Evolutionary conservation across 257 asterid genomes (phyloP), one percentile per base, ranked within the genome.

Genomic region (Nicotiana paniculata): DNA sequence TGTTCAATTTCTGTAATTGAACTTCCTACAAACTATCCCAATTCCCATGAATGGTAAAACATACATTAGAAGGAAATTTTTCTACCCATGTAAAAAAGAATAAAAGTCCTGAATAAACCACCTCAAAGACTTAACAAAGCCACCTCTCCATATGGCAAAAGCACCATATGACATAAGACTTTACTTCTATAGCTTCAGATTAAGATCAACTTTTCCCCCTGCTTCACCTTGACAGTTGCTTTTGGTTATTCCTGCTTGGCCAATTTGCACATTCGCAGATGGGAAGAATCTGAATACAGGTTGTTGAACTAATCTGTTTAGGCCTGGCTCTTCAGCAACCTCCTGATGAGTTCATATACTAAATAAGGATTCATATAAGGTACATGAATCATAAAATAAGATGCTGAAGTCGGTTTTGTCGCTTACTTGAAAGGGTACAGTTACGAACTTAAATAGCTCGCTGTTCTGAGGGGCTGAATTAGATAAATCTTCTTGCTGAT

Each of bases 131-230:
- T 70, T 39, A 39, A 21, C 37, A 21, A 43, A 43, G 51, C 51
- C 51, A 72, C 35, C 35, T 21, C 24, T 21, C 24, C 24, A 21
- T 21, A 21, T 21, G 24, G 24, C 24, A 21, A 21, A 21, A 21
- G 0, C 24, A 21, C 24, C 24, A 21, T 21, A 21, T 21, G 24
- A 21, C 24, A 21, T 21, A 21, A 21, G 24, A 21, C 28, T 82
- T 32, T 82, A 61, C 59, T 58, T 86, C 77, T 87, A 94, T 21
- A 94, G 90, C 90, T 91, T 94, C 67, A 94, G 87, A 88, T 84
- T 89, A 48, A 93, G 97, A 89, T 95, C 98, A 81, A 93, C 86
- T n/a, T 70, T 84, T 72, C 90, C 93, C 55, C 86, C 90, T 81
- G 76, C 88, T 64, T 86, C 90, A 39, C 86, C 85, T 11, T 81